These are phyloP conservation scores for Artomyces pyxidatus DNA, from an alignment of 768 basidiomycete species.

Conservation along the genomic window DNA sequence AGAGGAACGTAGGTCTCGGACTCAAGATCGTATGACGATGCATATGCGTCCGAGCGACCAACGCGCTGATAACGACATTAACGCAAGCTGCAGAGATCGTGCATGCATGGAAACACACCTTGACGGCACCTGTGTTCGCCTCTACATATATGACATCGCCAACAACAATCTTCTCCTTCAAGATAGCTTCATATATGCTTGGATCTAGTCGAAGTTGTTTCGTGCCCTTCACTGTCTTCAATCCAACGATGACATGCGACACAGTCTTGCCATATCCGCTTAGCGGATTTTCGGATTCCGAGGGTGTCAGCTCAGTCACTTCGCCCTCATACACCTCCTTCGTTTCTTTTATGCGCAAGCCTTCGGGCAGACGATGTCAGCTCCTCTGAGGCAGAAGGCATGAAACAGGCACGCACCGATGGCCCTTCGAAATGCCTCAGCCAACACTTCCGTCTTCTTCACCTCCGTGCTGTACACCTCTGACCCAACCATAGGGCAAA, in stretches of 20 bases:
- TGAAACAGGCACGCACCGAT: conserved; percentile 60
- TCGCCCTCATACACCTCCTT: conserved; percentile 99
- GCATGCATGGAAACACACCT: conserved; percentile 40
- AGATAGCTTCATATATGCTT: conserved; percentile 91
- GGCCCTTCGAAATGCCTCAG: conserved; percentile 89
- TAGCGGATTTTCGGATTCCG: conserved; percentile 94
- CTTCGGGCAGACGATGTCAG: conserved; percentile 29
- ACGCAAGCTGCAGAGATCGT: background rate
- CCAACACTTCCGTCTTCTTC: conserved; percentile 97
- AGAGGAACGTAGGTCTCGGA: conserved; percentile 97
- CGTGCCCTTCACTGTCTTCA: conserved; percentile 82
- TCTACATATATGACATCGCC: conserved; percentile 98
- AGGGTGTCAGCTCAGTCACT: conserved; percentile 93
- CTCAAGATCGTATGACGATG: conserved; percentile 95
- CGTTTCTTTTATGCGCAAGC: conserved; percentile 96
- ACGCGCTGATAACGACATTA: conserved; percentile 56
- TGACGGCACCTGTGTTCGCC: conserved; percentile 88
- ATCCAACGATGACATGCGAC: conserved; percentile 92
- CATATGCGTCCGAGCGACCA: conserved; percentile 94
- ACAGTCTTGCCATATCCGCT: conserved; percentile 98
- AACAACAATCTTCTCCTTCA: conserved; percentile 94
- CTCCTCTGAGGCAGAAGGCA: background rate
- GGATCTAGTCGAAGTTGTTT: conserved; percentile 94
- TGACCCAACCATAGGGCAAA: conserved; percentile 97
- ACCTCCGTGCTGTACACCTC: conserved; percentile 97